These are phyloP conservation scores for Solanum chiquidenum DNA, from an alignment of 257 asterid genomes.

Conservation along the genomic window DNA sequence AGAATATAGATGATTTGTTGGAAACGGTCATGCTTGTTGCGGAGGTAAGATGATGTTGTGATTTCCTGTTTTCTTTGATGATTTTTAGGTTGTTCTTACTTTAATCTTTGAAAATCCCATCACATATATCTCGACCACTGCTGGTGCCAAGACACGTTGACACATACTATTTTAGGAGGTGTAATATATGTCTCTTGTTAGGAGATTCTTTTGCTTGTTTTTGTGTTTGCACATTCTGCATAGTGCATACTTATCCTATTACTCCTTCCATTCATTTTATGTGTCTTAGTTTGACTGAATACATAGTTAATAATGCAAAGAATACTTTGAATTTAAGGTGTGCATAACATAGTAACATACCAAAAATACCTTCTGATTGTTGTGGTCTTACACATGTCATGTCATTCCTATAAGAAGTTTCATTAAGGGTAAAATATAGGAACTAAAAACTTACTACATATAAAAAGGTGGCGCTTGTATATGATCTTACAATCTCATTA, in stretches of 20 bases:
- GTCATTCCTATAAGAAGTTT: background rate
- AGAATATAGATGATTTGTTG: constrained; percentile 84
- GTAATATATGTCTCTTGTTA: background rate
- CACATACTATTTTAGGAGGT: background rate
- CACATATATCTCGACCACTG: background rate
- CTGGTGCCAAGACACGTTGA: background rate
- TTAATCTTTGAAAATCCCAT: background rate
- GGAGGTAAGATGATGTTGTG: constrained; percentile 48
- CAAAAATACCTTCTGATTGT: background rate
- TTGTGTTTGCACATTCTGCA: background rate
- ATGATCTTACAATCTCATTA: background rate
- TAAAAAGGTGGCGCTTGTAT: background rate
- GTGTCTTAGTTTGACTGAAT: background rate
- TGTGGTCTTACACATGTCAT: background rate
- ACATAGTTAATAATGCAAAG: background rate
- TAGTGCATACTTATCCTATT: background rate
- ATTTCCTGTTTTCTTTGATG: background rate
- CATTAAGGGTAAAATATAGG: background rate
- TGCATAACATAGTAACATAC: background rate
- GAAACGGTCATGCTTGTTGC: constrained; percentile 96
- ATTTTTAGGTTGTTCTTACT: background rate
- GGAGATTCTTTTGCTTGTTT: background rate
- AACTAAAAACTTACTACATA: background rate
- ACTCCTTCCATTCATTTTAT: background rate
- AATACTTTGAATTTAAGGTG: background rate